Evolutionary conservation across 2,329 filamentous ascomycete species (phyloP).

Genomic region (Penicillium concentricum): DNA sequence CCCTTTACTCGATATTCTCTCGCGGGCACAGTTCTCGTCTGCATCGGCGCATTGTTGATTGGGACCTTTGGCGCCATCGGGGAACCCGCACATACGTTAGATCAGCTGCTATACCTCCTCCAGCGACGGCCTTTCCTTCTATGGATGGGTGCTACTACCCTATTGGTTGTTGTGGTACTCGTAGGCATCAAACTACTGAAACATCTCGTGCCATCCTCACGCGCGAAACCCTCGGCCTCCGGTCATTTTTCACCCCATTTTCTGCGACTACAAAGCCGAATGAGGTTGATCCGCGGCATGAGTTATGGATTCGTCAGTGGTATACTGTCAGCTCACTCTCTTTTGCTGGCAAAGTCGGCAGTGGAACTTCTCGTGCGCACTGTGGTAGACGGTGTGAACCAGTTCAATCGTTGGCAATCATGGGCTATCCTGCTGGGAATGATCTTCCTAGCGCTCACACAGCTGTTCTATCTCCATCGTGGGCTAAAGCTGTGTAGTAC

Average conservation of each 20-base stretch:
- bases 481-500: constrained; percentile 94
- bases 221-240: constrained; percentile 45
- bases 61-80: constrained; percentile 91
- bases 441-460: constrained; percentile 76
- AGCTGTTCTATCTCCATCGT: constrained; percentile 92
- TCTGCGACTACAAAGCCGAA: constrained; percentile 54
- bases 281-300: constrained; percentile 77
- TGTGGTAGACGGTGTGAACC: constrained; percentile 79
- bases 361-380: constrained; percentile 91
- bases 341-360: constrained; percentile 92
- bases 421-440: constrained; percentile 87
- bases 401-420: constrained; percentile 93
- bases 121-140: constrained; percentile 72
- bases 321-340: constrained; percentile 87
- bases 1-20: constrained; percentile 94
- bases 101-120: constrained; percentile 76
- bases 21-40: constrained; percentile 83
- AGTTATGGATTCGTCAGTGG: constrained; percentile 88
- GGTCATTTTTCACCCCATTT: constrained; percentile 39
- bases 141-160: constrained; percentile 81
- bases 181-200: constrained; percentile 53
- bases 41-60: constrained; percentile 83
- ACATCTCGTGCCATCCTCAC: constrained; percentile 34
- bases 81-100: constrained; percentile 83
- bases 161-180: constrained; percentile 70